Evolutionary conservation across 1,139 yeast species (phyloP), one percentile per base, ranked within the genome.

Genomic region (Nakaseomyces delphensis): DNA sequence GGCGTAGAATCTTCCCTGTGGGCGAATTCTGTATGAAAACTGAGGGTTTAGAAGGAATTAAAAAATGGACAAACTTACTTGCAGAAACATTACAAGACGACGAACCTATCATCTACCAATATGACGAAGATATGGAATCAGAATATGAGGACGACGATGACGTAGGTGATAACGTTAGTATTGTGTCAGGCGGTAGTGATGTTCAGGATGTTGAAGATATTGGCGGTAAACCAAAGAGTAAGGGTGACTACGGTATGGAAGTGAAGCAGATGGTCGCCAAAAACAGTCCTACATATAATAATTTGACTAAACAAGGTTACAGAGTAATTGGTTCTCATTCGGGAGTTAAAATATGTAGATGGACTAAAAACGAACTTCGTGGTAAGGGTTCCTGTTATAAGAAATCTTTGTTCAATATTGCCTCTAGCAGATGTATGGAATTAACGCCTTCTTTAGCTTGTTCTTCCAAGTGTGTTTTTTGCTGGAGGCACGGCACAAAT

Each of bases 401-500:
- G 61, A 85, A 74, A 65, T 94, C 96, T 6, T 83, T 87, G 56
- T 87, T 89, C 60, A 96, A 96, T 21, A 87, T 87, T 53, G 76
- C 74, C 48, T 83, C 94, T 1, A 96, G 91, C 64, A 69, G 89
- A 48, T 89, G 97, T 66, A 87, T 87, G 96, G 97, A 87, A 60
- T 78, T 96, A 2, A 87, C 97, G 0, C 96, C 97, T 1, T 82
- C 95, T 1, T 68, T 87, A 46, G 91, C 96, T 4, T 87, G 97
- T 62, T 85, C 96, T 8, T 87, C 87, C 60, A 87, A 87, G 62
- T 87, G 97, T 71, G 96, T 87, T 2, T 87, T 87, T 59, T 87
- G 97, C 65, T 87, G 97, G 97, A 74, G 97, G 60, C 96, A 89
- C 59, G 96, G 96, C 39, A 87, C 96, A 3, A 89, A 87, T 56